Evolutionary conservation across 2,329 filamentous ascomycete genomes (phyloP).

Genomic region (Cytospora schulzeri): DNA sequence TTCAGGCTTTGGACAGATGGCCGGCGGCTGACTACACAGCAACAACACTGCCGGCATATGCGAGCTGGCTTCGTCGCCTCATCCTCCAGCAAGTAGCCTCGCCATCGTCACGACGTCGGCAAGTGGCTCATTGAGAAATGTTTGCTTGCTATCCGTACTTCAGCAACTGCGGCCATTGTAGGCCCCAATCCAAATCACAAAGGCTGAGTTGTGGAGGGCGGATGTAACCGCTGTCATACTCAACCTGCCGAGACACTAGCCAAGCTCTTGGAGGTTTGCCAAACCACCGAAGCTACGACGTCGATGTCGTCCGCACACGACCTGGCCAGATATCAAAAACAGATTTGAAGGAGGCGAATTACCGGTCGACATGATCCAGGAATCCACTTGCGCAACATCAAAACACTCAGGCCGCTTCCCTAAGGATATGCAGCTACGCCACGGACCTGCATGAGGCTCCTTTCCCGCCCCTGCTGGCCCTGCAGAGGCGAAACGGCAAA

Average conservation of each 20-base stretch:
- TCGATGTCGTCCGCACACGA: neutral
- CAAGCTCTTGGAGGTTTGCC: neutral
- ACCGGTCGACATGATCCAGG: neutral
- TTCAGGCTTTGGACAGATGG: neutral
- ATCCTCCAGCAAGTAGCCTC: neutral
- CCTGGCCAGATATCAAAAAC: neutral
- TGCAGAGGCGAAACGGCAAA: neutral
- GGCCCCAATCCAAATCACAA: neutral
- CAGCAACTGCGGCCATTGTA: neutral
- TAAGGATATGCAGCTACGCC: neutral
- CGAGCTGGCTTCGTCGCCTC: neutral
- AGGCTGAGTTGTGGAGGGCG: constrained; percentile 8
- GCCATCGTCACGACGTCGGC: neutral
- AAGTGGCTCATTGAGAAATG: neutral
- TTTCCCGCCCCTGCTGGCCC: neutral
- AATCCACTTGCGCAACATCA: neutral
- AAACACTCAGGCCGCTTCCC: neutral
- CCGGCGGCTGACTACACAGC: neutral
- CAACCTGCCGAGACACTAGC: constrained; percentile 1
- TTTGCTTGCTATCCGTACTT: neutral
- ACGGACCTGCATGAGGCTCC: constrained; percentile 3
- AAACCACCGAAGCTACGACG: constrained; percentile 2
- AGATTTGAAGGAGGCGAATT: neutral
- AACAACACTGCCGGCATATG: neutral
- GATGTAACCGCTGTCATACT: constrained; percentile 17